A percentile compares a stretch with the other conserved stretches of the same genome.
phyloP scores from a whole-genome alignment of 139 green algal species.

The Coelastrella sp. region DNA sequence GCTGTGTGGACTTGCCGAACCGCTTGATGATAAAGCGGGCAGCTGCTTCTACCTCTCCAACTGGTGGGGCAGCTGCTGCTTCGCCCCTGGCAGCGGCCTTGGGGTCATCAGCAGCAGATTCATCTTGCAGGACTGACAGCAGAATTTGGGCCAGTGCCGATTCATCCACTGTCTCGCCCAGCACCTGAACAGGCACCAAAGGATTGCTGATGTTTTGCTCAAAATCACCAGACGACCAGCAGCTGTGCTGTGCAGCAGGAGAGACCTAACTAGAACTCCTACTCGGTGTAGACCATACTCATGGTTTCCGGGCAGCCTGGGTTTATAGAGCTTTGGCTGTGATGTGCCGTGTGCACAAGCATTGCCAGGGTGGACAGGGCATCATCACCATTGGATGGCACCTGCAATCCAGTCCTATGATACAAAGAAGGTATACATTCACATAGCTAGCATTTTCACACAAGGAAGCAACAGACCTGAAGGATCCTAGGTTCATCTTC shows the following conservation, averaged over 20 bases:
- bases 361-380: too few species aligned
- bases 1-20: slow-evolving; percentile 50
- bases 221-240: not conserved
- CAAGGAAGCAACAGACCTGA: not conserved
- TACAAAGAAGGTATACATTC: too few species aligned
- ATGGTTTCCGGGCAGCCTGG: too few species aligned
- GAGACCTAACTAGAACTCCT: too few species aligned
- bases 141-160: slow-evolving; percentile 65
- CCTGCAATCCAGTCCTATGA: not conserved
- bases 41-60: slow-evolving; percentile 51
- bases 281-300: too few species aligned
- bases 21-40: slow-evolving; percentile 65
- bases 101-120: slow-evolving; percentile 7
- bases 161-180: slow-evolving; percentile 77
- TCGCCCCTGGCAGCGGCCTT: not conserved
- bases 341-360: too few species aligned
- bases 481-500: not conserved
- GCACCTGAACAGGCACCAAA: slow-evolving; percentile 46
- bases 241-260: not conserved
- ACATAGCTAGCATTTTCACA: too few species aligned
- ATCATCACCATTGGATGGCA: not conserved
- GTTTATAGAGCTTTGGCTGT: too few species aligned
- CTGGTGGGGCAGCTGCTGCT: not conserved
- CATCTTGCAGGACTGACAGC: slow-evolving; percentile 55
- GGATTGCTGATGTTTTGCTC: not conserved